Evolutionary conservation across 148 eudicot species (phyloP).

Genomic region (Vaccinium darrowii): DNA sequence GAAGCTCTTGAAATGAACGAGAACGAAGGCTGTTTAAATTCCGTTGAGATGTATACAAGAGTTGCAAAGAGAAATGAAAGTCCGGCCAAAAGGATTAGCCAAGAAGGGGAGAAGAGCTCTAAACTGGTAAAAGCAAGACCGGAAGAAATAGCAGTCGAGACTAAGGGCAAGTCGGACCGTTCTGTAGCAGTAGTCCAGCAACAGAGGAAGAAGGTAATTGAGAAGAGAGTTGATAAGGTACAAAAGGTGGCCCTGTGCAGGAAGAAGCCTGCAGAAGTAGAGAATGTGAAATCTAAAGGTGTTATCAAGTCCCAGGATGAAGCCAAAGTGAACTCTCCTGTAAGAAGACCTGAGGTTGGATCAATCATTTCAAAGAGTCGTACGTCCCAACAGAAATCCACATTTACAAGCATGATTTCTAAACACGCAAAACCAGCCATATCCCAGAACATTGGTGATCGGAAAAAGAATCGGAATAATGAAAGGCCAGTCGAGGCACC

Average conservation of each 20-base stretch:
- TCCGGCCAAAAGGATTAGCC: conserved; percentile 15
- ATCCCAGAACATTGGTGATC: conserved; percentile 21
- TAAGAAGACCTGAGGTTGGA: conserved; percentile 29
- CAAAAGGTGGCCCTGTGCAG: conserved; percentile 25
- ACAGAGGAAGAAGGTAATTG: conserved; percentile 34
- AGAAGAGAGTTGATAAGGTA: conserved; percentile 29
- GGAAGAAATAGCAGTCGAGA: conserved; percentile 20
- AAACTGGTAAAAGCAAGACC: conserved; percentile 16
- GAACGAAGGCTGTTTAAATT: conserved; percentile 17
- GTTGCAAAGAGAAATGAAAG: conserved; percentile 14
- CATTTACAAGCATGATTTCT: conserved; percentile 8
- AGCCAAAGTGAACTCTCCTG: conserved; percentile 20
- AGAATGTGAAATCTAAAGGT: conserved; percentile 28
- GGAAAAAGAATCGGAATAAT: conserved; percentile 28
- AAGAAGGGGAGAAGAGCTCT: conserved; percentile 17
- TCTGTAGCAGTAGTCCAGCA: conserved; percentile 23
- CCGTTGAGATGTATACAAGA: conserved; percentile 28
- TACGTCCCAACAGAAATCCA: conserved; percentile 20
- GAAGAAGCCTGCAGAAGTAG: conserved; percentile 36
- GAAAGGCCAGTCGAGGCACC: conserved; percentile 19
- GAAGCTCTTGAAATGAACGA: conserved; percentile 8
- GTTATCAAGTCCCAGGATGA: conserved; percentile 25
- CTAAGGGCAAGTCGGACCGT: conserved; percentile 28
- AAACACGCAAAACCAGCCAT: conserved; percentile 15
- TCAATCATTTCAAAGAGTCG: conserved; percentile 24